phyloP scores from a whole-genome alignment of 257 asterid species.

The Solanum boliviense region DNA sequence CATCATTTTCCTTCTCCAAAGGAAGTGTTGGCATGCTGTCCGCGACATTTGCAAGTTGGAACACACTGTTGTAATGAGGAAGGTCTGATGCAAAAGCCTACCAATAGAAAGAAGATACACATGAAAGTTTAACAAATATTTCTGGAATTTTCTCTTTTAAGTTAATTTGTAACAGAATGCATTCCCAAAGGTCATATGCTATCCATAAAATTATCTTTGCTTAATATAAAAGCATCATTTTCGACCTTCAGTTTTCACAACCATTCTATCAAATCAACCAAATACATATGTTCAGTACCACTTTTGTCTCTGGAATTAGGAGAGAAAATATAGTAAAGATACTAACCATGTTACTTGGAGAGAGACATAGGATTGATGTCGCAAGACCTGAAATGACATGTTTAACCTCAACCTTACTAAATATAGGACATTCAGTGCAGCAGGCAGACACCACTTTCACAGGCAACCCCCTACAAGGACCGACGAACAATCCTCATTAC shows the following conservation, averaged over 20 bases:
- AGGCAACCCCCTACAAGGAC: constrained; percentile 29
- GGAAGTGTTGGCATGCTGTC: constrained; percentile 40
- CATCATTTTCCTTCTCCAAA: constrained; percentile 28
- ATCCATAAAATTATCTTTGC: background rate
- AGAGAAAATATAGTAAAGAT: background rate
- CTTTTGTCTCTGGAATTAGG: background rate
- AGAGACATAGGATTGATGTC: constrained; percentile 52
- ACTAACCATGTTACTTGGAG: constrained; percentile 69
- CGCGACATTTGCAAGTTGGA: constrained; percentile 50
- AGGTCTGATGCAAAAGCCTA: constrained; percentile 54
- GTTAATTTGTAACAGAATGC: background rate
- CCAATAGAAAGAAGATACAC: background rate
- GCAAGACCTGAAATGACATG: constrained; percentile 72
- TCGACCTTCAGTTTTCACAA: background rate
- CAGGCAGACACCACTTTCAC: constrained; percentile 23
- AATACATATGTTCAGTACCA: background rate
- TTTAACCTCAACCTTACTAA: constrained; percentile 33
- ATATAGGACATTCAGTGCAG: constrained; percentile 16
- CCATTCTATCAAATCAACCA: background rate
- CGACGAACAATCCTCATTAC: background rate
- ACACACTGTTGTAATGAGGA: constrained; percentile 20
- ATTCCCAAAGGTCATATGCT: background rate
- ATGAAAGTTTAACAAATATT: background rate
- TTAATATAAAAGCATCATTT: background rate
- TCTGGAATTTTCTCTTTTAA: background rate